phyloP scores from a whole-genome alignment of 2,329 filamentous ascomycete genomes.

The Alternaria solani region DNA sequence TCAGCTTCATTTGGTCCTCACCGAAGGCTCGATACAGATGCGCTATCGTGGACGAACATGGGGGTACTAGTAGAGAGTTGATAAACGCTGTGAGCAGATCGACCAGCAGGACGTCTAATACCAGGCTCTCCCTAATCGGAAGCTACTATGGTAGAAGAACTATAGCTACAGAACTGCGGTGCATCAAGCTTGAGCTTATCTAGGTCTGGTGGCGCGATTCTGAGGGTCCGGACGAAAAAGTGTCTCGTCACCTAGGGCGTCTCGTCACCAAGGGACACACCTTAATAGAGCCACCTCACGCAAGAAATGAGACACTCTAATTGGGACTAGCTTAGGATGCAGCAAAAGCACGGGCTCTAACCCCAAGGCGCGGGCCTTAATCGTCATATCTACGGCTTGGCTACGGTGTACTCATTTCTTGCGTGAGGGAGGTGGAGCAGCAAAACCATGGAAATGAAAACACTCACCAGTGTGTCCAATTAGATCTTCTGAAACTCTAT shows the following conservation, averaged over 20 bases:
- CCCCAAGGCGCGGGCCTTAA: background rate
- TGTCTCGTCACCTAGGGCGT: background rate
- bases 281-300: background rate
- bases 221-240: background rate
- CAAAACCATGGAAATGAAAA: background rate
- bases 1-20: too few relatives aligned
- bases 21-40: too few relatives aligned
- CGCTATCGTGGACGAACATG: too few relatives aligned
- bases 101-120: too few relatives aligned
- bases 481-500: background rate
- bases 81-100: too few relatives aligned
- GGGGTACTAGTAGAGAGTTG: too few relatives aligned
- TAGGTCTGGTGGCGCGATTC: background rate
- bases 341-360: background rate
- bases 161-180: background rate
- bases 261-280: background rate
- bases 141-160: too few relatives aligned
- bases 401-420: background rate
- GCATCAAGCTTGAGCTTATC: background rate
- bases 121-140: too few relatives aligned
- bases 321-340: background rate
- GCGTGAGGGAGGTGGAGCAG: background rate
- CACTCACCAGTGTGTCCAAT: background rate
- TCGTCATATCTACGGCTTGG: background rate
- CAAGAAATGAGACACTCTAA: background rate